A percentile compares a stretch with the other conserved stretches of the same genome.
phyloP scores from a whole-genome alignment of 148 eudicot genomes.

The Camellia sinensis region DNA sequence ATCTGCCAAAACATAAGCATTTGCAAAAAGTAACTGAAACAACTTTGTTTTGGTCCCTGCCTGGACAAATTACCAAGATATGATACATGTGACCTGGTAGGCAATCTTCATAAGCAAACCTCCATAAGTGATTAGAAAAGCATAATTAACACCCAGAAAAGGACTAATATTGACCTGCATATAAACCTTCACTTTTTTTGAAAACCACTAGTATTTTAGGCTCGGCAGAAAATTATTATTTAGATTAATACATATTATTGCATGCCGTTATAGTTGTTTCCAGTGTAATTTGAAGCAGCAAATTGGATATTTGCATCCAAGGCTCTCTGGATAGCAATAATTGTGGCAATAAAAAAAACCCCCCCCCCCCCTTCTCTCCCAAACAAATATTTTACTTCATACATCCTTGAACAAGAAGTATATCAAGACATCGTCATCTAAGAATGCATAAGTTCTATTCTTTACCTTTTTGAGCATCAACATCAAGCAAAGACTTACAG shows the following conservation, averaged over 20 bases:
- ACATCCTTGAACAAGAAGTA: background rate
- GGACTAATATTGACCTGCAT: background rate
- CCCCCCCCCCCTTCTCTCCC: too few species aligned
- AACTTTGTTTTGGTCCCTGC: background rate
- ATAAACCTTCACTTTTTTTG: background rate
- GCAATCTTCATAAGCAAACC: too few species aligned
- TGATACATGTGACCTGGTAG: background rate
- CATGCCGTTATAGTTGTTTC: background rate
- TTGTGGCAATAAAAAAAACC: background rate
- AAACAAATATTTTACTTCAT: background rate
- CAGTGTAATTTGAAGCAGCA: background rate
- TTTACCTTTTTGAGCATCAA: too few species aligned
- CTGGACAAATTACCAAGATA: background rate
- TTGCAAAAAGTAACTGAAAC: background rate
- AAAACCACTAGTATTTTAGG: background rate
- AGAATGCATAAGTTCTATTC: too few species aligned
- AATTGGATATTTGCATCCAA: background rate
- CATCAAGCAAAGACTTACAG: slow-evolving; percentile 49
- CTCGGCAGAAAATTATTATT: background rate
- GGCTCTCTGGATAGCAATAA: background rate
- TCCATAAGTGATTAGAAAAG: background rate
- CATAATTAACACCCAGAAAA: background rate
- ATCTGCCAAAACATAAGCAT: background rate
- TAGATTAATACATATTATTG: background rate
- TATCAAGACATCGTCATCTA: background rate